Base-by-base conservation (phyloP, 1,139 yeast genomes). In the Candida sp. region DNA sequence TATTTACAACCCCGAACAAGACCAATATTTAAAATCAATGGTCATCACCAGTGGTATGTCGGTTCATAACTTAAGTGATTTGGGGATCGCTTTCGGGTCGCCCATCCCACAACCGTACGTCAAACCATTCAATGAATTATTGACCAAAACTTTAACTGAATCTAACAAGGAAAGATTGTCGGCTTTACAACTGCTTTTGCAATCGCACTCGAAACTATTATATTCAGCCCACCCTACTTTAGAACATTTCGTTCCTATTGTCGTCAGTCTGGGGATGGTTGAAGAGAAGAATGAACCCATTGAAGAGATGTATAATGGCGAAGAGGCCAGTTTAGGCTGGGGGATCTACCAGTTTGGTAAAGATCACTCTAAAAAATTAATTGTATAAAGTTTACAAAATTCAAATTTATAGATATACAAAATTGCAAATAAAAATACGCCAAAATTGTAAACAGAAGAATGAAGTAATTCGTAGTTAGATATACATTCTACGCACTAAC, bases 11-110 rank as follows among this genome's bases (percentile, higher is more conserved):
- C 60, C 63, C 29, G 41, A 45, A 3, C 43, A 51, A 6, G 47
- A 60, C 19, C 53, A 50, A 22, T 57, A 66, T 44, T 54, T 66
- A 70, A 77, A 53, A 68, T 87, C 63, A 35, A 67, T 58, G 60
- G 53, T 87, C 4, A 57, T 87, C 4, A 75, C 82, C 45, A 84
- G 91, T 0, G 95, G 95, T 2, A 84, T 85, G 87, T 70, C 87
- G 5, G 95, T 86, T 12, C 95, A 87, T 61, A 87, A 87, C 53
- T 69, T 87, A 40, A 54, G 79, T 35, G 91, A 86, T 48, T 37
- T 81, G 21, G 65, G 75, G 9, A 32, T 36, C 22, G 49, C 58
- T 4, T 46, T 54, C 23, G 36, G 44, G 7, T 32, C 19, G 34
- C 11, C 34, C 12, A 32, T 2, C 6, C 34, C 34, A 12, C 43